phyloP scores from a whole-genome alignment of 2,329 filamentous ascomycete genomes.

The Dothidotthia symphoricarpi region DNA sequence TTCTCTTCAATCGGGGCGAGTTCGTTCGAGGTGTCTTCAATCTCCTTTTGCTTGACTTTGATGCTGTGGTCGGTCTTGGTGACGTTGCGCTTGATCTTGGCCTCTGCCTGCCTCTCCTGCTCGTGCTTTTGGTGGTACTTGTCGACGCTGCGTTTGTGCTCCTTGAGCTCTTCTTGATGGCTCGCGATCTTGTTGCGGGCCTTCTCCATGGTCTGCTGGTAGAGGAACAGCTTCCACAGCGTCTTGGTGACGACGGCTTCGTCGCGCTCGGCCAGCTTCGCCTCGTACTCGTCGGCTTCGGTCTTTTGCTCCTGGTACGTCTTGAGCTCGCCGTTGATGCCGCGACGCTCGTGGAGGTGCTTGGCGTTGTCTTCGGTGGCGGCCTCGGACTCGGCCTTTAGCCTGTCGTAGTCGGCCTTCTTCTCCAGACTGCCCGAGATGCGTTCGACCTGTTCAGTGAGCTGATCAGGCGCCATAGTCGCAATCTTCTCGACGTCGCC shows the following conservation, averaged over 20 bases:
- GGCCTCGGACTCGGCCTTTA: conserved; percentile 83
- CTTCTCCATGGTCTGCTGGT: conserved; percentile 88
- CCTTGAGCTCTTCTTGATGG: conserved; percentile 92
- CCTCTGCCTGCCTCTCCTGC: conserved; percentile 78
- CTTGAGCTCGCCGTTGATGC: conserved; percentile 96
- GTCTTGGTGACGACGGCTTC: conserved; percentile 89
- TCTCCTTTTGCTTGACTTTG: conserved; percentile 78
- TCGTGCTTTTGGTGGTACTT: conserved; percentile 79
- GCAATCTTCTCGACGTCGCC: conserved; percentile 97
- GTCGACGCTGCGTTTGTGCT: conserved; percentile 83
- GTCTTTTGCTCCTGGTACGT: conserved; percentile 96
- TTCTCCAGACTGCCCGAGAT: conserved; percentile 95
- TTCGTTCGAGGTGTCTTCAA: conserved; percentile 81
- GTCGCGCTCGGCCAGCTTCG: conserved; percentile 86
- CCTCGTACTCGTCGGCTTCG: conserved; percentile 90
- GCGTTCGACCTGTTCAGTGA: conserved; percentile 92
- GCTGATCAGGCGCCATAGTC: conserved; percentile 87
- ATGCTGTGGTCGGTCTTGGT: conserved; percentile 81
- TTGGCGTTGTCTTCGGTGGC: conserved; percentile 85
- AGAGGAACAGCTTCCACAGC: conserved; percentile 94
- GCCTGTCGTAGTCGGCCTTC: conserved; percentile 86
- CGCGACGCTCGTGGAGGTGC: conserved; percentile 82
- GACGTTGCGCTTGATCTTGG: conserved; percentile 71
- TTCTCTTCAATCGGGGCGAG: conserved; percentile 92
- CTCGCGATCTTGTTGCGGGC: conserved; percentile 87